phyloP scores from a whole-genome alignment of 1,284 basidiomycete species.

The Xerocomus subilludens region DNA sequence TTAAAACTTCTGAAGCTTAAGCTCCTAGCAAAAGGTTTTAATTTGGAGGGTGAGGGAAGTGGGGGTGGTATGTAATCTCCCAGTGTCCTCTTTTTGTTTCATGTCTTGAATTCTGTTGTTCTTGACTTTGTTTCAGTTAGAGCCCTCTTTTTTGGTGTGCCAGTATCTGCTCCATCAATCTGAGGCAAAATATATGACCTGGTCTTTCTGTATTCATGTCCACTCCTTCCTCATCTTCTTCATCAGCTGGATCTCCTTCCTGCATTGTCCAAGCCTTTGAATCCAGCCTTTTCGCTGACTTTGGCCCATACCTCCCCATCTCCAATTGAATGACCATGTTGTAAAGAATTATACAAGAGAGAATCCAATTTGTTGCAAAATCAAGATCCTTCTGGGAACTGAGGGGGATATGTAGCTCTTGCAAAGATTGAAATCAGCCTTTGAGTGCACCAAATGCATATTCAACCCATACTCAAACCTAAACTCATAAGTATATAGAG shows the following conservation, averaged over 20 bases:
- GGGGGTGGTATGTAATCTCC: too few relatives aligned
- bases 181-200: not conserved
- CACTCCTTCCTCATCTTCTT: not conserved
- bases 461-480: not conserved
- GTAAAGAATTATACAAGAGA: not conserved
- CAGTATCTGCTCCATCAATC: constrained; percentile 7
- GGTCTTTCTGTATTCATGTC: not conserved
- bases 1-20: too few relatives aligned
- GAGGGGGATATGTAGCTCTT: not conserved
- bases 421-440: not conserved
- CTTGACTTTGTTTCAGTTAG: too few relatives aligned
- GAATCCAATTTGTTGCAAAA: not conserved
- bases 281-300: not conserved
- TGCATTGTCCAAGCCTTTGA: constrained; percentile 1
- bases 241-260: not conserved
- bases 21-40: too few relatives aligned
- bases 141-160: too few relatives aligned
- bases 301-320: not conserved
- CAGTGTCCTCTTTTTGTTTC: too few relatives aligned
- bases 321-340: constrained; percentile 7
- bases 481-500: not conserved
- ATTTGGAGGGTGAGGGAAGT: too few relatives aligned
- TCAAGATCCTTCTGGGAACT: not conserved
- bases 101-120: too few relatives aligned
- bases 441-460: constrained; percentile 11